These are phyloP conservation scores for Penicillium sumatraense DNA, from an alignment of 2,329 filamentous ascomycete species.

Conservation along the genomic window DNA sequence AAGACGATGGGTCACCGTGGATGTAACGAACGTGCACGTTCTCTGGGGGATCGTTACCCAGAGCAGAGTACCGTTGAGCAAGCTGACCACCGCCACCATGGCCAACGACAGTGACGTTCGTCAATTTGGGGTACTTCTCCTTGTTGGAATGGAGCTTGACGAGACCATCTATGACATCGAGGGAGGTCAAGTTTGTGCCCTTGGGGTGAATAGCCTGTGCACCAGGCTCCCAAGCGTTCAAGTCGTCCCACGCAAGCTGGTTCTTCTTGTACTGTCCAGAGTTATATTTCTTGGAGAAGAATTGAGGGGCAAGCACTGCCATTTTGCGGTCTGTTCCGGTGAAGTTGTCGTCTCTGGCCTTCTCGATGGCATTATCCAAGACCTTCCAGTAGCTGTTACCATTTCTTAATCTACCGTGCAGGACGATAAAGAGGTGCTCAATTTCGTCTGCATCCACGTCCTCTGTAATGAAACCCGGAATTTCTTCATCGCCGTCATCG, in stretches of 20 bases:
- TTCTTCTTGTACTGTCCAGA: conserved; percentile 15
- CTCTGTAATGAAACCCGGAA: conserved; percentile 15
- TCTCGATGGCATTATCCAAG: conserved; percentile 12
- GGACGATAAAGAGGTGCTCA: conserved; percentile 19
- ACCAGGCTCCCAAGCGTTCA: conserved; percentile 20
- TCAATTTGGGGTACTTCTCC: conserved; percentile 14
- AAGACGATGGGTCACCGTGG: conserved; percentile 21
- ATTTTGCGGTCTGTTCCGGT: conserved; percentile 16
- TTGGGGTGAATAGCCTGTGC: conserved; percentile 14
- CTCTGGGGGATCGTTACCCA: conserved; percentile 12
- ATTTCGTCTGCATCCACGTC: conserved; percentile 7
- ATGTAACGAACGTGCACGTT: conserved; percentile 22
- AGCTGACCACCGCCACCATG: conserved; percentile 23
- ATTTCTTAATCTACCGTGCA: conserved; percentile 18
- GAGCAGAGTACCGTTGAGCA: conserved; percentile 18
- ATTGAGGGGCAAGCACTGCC: conserved; percentile 19
- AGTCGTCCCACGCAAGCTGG: conserved; percentile 20
- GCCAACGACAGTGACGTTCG: conserved; percentile 19
- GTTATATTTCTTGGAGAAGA: conserved; percentile 19
- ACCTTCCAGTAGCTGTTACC: conserved; percentile 20
- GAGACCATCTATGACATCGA: conserved; percentile 18
- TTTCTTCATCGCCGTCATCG: conserved; percentile 13
- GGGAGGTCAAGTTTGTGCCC: conserved; percentile 15
- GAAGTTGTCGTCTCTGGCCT: conserved; percentile 14
- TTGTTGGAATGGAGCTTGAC: conserved; percentile 19